Base-by-base conservation (phyloP, 1,284 basidiomycete species). In the Cutaneotrichosporon mucoides region DNA sequence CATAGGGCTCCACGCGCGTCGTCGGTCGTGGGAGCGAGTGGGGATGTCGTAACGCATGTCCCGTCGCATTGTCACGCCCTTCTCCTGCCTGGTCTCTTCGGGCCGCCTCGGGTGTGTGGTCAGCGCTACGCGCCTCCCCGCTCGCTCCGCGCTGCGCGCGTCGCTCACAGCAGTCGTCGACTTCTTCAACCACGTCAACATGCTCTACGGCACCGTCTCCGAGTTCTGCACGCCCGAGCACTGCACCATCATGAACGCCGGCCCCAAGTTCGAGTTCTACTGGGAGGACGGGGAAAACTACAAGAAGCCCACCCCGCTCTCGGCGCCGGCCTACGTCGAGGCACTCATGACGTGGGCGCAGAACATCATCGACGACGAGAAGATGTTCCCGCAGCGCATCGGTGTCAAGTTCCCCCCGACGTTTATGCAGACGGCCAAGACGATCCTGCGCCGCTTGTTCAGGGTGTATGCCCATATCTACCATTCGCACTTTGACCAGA, bases 301-400 rank as follows among this genome's bases (percentile, higher is more conserved):
- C 83, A 93, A 90, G 79, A 87, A 87, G 63, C 92, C 92, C n/a
- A 92, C 92, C 4, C 94, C 94, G 73, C 84, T 97, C 24, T 86
- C 90, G 4, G 94, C 93, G 0, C 92, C 93, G 2, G 93, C 96
- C 60, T 99, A 99, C 75, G 94, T 99, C 56, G 96, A 99, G 73
- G 90, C 92, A 24, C 82, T 99, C 59, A 98, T 99, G 93, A 97
- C 94, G 75, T 99, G 96, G 96, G 88, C 92, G 7, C 96, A 99
- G 77, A 84, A 83, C 48, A 83, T 96, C 57, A 82, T 99, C 50
- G 96, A 99, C 74, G 92, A 99, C 74, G 93, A 96, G 72, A 83
- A 82, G 48, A 80, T 94, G 52, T 99, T 99, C 77, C 96, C 96
- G 1, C 93, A 92, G 78, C 91, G 89, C 78, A 92, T 98, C 66